phyloP scores from a whole-genome alignment of 2,329 filamentous ascomycete species.

The Cladophialophora carrionii region DNA sequence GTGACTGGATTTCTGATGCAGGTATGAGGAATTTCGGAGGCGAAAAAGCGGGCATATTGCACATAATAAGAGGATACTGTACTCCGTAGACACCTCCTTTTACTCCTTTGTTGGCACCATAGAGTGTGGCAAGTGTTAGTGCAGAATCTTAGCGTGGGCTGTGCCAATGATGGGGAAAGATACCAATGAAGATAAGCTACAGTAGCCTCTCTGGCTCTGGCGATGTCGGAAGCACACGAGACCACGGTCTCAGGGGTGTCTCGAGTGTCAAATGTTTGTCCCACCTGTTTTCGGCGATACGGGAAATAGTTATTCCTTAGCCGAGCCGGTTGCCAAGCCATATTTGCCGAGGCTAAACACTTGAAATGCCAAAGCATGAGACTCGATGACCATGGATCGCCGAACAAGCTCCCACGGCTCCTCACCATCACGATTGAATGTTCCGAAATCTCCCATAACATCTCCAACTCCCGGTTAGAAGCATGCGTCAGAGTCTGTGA shows the following conservation, averaged over 20 bases:
- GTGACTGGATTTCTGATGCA: background rate
- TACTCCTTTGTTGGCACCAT: no score
- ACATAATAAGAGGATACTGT: background rate
- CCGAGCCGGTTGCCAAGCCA: background rate
- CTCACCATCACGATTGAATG: slow-evolving; percentile 1
- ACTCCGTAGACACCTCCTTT: background rate
- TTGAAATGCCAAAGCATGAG: slow-evolving; percentile 4
- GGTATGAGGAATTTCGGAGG: background rate
- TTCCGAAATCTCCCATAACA: slow-evolving; percentile 23
- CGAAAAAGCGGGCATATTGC: background rate
- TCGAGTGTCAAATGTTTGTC: no score
- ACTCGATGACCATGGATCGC: slow-evolving; percentile 12
- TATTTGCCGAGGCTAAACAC: slow-evolving; percentile 18
- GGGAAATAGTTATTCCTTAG: slow-evolving; percentile 1
- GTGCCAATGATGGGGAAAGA: no score
- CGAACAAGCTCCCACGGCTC: slow-evolving; percentile 1
- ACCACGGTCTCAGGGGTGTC: no score
- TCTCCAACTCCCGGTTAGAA: slow-evolving; percentile 18
- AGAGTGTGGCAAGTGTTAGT: no score
- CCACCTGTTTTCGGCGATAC: no score
- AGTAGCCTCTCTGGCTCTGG: no score
- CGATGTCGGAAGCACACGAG: no score
- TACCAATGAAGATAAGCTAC: no score
- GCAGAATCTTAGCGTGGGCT: no score
- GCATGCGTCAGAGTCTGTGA: slow-evolving; percentile 19